These are phyloP conservation scores for Colletotrichum graminicola DNA, from an alignment of 2,329 filamentous ascomycete species.

Conservation along the genomic window DNA sequence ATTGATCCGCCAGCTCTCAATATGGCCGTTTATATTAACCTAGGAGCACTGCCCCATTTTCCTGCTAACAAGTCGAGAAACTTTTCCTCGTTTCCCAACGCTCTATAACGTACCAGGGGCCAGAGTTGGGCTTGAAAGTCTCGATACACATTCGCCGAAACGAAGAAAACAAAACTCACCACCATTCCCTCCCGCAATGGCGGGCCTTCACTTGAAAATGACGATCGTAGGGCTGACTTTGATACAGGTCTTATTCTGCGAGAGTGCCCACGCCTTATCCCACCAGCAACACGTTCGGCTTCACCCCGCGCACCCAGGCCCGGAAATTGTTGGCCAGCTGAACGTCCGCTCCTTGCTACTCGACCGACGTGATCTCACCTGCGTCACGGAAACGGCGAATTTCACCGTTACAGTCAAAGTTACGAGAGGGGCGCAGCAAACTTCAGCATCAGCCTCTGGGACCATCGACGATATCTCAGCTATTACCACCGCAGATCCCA, in stretches of 20 bases:
- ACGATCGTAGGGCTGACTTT: slow-evolving; percentile 38
- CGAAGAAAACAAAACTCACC: slow-evolving; percentile 14
- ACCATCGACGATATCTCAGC: slow-evolving; percentile 45
- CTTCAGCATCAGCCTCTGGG: slow-evolving; percentile 1
- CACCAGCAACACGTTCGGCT: slow-evolving; percentile 40
- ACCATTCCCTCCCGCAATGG: slow-evolving; percentile 33
- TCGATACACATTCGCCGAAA: slow-evolving; percentile 3
- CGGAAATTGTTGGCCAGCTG: slow-evolving; percentile 38
- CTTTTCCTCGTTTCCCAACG: slow-evolving; percentile 1
- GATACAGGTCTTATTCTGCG: slow-evolving; percentile 38
- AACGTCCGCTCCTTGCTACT: slow-evolving; percentile 29
- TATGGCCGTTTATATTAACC: slow-evolving; percentile 26
- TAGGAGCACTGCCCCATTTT: background rate
- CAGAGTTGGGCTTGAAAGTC: slow-evolving; percentile 5
- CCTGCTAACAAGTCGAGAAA: background rate
- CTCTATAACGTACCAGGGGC: background rate
- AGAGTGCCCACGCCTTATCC: slow-evolving; percentile 30
- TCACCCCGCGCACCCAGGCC: slow-evolving; percentile 21
- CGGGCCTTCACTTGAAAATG: slow-evolving; percentile 21
- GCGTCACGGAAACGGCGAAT: slow-evolving; percentile 37
- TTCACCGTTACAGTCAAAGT: slow-evolving; percentile 31
- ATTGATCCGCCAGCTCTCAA: slow-evolving; percentile 12
- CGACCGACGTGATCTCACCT: slow-evolving; percentile 30
- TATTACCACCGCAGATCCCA: slow-evolving; percentile 45
- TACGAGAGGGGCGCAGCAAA: slow-evolving; percentile 28